These are phyloP conservation scores for Pseudodiploospora longispora DNA, from an alignment of 2,329 filamentous ascomycete species.

Conservation along the genomic window DNA sequence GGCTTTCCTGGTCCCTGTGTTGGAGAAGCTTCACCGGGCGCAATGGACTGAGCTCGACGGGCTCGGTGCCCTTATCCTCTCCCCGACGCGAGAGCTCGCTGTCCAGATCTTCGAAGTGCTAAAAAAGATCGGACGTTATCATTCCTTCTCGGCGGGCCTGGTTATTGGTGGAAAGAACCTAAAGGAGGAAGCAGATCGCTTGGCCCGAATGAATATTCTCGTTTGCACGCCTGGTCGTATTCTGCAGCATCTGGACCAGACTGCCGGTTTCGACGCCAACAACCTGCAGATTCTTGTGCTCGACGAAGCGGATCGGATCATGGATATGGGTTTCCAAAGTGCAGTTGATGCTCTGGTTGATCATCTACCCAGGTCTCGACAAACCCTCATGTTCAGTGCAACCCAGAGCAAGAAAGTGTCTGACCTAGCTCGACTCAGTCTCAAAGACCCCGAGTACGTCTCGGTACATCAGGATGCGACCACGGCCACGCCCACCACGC, in stretches of 20 bases:
- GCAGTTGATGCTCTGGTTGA: slow-evolving; percentile 90
- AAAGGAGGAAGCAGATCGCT: slow-evolving; percentile 74
- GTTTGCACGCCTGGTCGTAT: slow-evolving; percentile 93
- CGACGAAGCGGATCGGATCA: slow-evolving; percentile 91
- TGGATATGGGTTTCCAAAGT: slow-evolving; percentile 93
- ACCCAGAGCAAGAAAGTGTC: slow-evolving; percentile 94
- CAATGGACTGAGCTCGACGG: slow-evolving; percentile 90
- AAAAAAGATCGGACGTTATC: slow-evolving; percentile 79
- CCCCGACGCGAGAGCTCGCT: slow-evolving; percentile 87
- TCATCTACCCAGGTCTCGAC: slow-evolving; percentile 75
- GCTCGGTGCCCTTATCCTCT: slow-evolving; percentile 84
- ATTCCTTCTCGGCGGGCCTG: slow-evolving; percentile 84
- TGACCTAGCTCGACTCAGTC: slow-evolving; percentile 78
- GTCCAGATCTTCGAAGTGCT: slow-evolving; percentile 96
- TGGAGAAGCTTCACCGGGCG: slow-evolving; percentile 84
- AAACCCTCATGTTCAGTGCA: slow-evolving; percentile 91
- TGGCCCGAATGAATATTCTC: slow-evolving; percentile 91
- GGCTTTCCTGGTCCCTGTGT: slow-evolving; percentile 81
- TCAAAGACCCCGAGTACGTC: slow-evolving; percentile 89
- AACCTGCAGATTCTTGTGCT: slow-evolving; percentile 89
- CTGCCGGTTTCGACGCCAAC: slow-evolving; percentile 78
- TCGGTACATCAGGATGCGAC: slow-evolving; percentile 80
- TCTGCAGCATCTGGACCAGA: slow-evolving; percentile 92
- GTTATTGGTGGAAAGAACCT: slow-evolving; percentile 91
- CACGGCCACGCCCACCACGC: slow-evolving; percentile 69